These are phyloP conservation scores for Retiboletus fuscus DNA, from an alignment of 1,284 basidiomycete genomes.

Conservation along the genomic window DNA sequence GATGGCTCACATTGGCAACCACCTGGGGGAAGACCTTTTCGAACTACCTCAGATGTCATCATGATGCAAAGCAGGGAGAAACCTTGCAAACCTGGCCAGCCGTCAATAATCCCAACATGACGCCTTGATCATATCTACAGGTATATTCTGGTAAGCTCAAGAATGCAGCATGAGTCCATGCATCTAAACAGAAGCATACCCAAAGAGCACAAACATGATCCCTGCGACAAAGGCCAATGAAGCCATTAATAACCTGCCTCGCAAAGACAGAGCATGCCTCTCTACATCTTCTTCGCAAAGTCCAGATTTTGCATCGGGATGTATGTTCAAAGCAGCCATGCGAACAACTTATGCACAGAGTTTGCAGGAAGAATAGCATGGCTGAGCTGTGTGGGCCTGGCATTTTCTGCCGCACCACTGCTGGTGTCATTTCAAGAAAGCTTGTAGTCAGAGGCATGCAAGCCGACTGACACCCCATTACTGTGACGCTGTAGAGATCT, in stretches of 20 bases:
- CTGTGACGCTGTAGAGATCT: too few relatives aligned
- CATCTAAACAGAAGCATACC: conserved; percentile 35
- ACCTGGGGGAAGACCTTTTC: conserved; percentile 47
- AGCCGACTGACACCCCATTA: too few relatives aligned
- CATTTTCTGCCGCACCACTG: too few relatives aligned
- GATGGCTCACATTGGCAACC: conserved; percentile 43
- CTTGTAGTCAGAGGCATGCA: too few relatives aligned
- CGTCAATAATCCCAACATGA: conserved; percentile 50
- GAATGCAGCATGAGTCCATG: neutral
- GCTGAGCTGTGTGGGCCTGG: too few relatives aligned
- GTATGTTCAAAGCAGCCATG: too few relatives aligned
- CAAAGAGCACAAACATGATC: conserved; percentile 48
- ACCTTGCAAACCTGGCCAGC: conserved; percentile 40
- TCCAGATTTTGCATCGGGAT: conserved; percentile 1
- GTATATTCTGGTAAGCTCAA: conserved; percentile 17
- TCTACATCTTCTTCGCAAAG: conserved; percentile 39
- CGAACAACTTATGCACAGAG: too few relatives aligned
- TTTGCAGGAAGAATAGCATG: too few relatives aligned
- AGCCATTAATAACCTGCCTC: conserved; percentile 40
- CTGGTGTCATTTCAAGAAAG: too few relatives aligned
- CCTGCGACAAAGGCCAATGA: conserved; percentile 48
- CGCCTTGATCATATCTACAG: conserved; percentile 49
- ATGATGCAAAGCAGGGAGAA: neutral
- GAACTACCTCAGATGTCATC: conserved; percentile 38
- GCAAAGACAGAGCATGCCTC: conserved; percentile 37